A percentile compares a stretch with the other conserved stretches of the same genome.
Conservation (phyloP, 2,329 filamentous ascomycete species). For the Aspergillus sergii region DNA sequence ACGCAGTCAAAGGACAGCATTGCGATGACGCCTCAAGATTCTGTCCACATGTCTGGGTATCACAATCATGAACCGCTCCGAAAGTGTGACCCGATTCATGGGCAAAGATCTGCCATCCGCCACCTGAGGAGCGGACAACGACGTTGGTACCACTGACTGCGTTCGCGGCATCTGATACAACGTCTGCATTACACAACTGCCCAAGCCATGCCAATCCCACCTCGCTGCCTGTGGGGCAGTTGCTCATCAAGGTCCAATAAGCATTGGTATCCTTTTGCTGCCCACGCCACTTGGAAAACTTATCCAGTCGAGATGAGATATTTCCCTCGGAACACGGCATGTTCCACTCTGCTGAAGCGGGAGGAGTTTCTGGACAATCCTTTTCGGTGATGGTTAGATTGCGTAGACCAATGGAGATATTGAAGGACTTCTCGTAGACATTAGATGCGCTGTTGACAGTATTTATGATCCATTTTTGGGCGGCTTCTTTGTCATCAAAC, state of each 20-base stretch:
- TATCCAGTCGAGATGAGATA: slow-evolving; percentile 78
- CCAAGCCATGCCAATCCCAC: slow-evolving; percentile 94
- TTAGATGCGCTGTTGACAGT: slow-evolving; percentile 85
- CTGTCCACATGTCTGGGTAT: slow-evolving; percentile 65
- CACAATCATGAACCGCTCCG: slow-evolving; percentile 94
- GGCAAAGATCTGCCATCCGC: slow-evolving; percentile 94
- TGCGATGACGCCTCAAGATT: slow-evolving; percentile 63
- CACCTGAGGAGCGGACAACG: slow-evolving; percentile 76
- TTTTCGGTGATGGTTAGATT: slow-evolving; percentile 78
- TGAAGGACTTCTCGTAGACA: slow-evolving; percentile 88
- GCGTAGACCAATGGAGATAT: slow-evolving; percentile 86
- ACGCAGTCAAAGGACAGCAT: slow-evolving; percentile 77
- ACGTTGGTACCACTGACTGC: slow-evolving; percentile 86
- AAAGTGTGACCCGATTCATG: slow-evolving; percentile 95
- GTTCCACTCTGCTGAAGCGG: slow-evolving; percentile 79
- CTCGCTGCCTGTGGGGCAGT: slow-evolving; percentile 77
- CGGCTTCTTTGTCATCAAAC: slow-evolving; percentile 68
- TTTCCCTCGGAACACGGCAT: slow-evolving; percentile 61
- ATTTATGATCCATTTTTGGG: slow-evolving; percentile 74
- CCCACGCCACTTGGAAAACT: slow-evolving; percentile 89
- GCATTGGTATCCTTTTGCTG: slow-evolving; percentile 76
- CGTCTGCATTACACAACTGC: slow-evolving; percentile 71
- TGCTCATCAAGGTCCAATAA: slow-evolving; percentile 88
- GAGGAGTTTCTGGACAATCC: slow-evolving; percentile 71
- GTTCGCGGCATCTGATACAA: slow-evolving; percentile 58